Conservation (phyloP, 2,329 filamentous ascomycete genomes). For the Aspergillus chevalieri region DNA sequence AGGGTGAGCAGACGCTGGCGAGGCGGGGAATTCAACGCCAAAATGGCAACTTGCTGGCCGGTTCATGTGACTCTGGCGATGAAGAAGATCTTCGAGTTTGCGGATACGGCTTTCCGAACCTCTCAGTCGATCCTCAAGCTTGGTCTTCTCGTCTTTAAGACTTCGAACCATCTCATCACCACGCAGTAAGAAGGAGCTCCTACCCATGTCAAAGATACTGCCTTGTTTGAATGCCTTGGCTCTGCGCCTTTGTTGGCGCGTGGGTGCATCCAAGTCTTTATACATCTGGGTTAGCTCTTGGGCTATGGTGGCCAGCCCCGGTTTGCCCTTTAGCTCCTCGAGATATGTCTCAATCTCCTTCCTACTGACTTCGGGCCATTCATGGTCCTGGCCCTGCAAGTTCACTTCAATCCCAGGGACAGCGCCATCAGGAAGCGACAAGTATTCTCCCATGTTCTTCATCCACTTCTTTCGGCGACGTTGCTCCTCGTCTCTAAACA, state of each 20-base stretch:
- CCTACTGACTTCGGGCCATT: conserved; percentile 72
- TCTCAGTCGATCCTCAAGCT: conserved; percentile 65
- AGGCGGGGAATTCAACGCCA: conserved; percentile 35
- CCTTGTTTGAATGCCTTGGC: conserved; percentile 95
- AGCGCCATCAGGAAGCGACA: conserved; percentile 59
- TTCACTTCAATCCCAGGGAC: conserved; percentile 79
- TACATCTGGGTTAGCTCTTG: conserved; percentile 70
- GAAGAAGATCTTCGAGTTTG: conserved; percentile 83
- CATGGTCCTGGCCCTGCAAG: conserved; percentile 68
- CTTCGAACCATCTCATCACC: conserved; percentile 75
- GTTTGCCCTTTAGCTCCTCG: conserved; percentile 57
- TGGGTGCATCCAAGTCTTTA: conserved; percentile 72
- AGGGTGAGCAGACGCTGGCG: conserved; percentile 37
- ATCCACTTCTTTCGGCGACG: conserved; percentile 86
- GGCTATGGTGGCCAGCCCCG: conserved; percentile 60
- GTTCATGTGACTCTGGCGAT: conserved; percentile 64
- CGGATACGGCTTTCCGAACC: conserved; percentile 86
- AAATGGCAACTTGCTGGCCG: conserved; percentile 50
- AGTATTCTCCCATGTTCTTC: conserved; percentile 70
- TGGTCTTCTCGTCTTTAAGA: conserved; percentile 76
- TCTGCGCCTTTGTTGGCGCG: conserved; percentile 77
- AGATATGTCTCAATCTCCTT: conserved; percentile 73
- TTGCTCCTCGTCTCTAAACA: conserved; percentile 87
- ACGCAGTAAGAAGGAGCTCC: conserved; percentile 74
- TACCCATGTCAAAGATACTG: conserved; percentile 87